Evolutionary conservation across 1,284 basidiomycete genomes (phyloP).

Genomic region (Trichosporon inkin): DNA sequence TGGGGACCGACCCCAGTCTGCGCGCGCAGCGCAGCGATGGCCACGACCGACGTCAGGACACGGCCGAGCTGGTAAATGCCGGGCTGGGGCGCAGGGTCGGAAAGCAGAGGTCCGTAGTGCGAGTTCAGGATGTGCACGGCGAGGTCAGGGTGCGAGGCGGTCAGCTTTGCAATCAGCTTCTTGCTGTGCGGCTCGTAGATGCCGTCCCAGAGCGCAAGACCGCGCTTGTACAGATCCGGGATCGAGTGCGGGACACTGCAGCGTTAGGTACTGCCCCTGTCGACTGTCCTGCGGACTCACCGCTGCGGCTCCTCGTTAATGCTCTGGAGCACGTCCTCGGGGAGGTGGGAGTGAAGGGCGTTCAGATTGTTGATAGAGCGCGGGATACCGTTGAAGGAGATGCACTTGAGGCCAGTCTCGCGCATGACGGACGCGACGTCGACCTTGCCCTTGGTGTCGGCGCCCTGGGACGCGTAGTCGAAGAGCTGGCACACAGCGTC

Average conservation of each 20-base stretch:
- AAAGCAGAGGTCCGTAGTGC: conserved; percentile 78
- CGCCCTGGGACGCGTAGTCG: conserved; percentile 31
- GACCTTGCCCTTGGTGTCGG: conserved; percentile 19
- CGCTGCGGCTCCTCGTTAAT: conserved; percentile 44
- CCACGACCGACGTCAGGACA: conserved; percentile 80
- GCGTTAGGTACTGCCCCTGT: not conserved
- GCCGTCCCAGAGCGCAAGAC: conserved; percentile 73
- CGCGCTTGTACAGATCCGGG: conserved; percentile 60
- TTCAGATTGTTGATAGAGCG: conserved; percentile 75
- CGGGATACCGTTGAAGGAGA: conserved; percentile 59
- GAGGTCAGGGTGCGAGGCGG: conserved; percentile 63
- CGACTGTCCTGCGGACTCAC: conserved; percentile 53
- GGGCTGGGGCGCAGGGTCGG: conserved; percentile 58
- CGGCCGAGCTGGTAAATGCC: conserved; percentile 60
- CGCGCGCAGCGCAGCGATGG: conserved; percentile 83
- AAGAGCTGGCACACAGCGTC: conserved; percentile 39
- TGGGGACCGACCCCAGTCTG: conserved; percentile 87
- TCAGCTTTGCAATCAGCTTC: conserved; percentile 85
- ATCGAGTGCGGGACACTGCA: conserved; percentile 56
- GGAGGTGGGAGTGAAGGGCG: conserved; percentile 66
- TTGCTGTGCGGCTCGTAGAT: conserved; percentile 86
- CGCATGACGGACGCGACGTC: conserved; percentile 59
- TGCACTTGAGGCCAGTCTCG: conserved; percentile 88
- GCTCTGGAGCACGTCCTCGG: conserved; percentile 61
- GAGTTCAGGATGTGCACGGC: conserved; percentile 86